phyloP scores from a whole-genome alignment of 2,329 filamentous ascomycete genomes.

The Beauveria varroae region DNA sequence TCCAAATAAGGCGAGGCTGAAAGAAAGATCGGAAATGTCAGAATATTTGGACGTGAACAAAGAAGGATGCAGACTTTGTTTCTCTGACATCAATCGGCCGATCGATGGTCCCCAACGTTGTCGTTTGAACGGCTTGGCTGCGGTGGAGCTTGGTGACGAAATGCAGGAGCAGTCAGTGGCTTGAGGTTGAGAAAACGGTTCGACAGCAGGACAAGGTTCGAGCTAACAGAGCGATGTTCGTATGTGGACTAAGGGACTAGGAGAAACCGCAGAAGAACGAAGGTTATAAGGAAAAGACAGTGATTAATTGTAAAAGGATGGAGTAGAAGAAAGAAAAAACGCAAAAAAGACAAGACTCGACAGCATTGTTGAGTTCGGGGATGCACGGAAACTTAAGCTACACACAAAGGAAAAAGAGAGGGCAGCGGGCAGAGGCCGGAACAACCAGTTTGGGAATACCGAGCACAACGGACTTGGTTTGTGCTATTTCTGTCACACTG shows the following conservation, averaged over 20 bases:
- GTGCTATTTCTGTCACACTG: background rate
- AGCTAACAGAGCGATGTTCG: background rate
- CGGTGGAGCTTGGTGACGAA: conserved; percentile 9
- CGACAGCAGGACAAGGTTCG: background rate
- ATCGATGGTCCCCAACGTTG: background rate
- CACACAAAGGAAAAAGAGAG: background rate
- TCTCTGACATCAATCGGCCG: background rate
- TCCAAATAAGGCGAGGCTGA: background rate
- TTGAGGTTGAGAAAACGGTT: background rate
- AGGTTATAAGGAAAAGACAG: background rate
- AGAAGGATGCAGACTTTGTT: background rate
- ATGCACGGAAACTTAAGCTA: background rate
- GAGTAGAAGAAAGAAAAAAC: background rate
- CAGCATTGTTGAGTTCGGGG: background rate
- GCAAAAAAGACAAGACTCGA: background rate
- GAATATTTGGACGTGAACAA: no score
- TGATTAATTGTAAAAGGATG: background rate
- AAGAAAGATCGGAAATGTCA: background rate
- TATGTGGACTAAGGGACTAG: no score
- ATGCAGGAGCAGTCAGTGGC: background rate
- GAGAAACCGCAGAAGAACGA: background rate
- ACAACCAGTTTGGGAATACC: background rate
- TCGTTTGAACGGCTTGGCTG: conserved; percentile 4
- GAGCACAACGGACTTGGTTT: background rate
- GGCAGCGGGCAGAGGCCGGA: background rate